Evolutionary conservation across 1,284 basidiomycete genomes (phyloP).

Genomic region (Sporisorium graminicola): DNA sequence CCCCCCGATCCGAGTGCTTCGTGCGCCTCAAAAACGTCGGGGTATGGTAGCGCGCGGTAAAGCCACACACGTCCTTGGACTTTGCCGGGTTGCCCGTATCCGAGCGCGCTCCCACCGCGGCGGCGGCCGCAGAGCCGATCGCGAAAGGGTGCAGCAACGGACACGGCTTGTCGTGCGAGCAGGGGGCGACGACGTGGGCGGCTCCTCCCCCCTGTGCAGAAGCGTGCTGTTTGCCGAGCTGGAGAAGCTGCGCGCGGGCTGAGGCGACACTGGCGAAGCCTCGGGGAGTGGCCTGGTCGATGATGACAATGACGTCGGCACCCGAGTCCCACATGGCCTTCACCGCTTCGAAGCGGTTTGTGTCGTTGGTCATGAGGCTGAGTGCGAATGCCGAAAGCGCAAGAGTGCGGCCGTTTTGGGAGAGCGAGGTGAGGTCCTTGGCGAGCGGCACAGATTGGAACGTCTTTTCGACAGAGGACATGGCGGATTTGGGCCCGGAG

Average conservation of each 20-base stretch:
- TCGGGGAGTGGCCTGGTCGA: constrained; percentile 83
- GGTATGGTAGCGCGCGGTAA: constrained; percentile 86
- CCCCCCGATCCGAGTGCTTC: constrained; percentile 84
- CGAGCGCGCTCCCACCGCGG: constrained; percentile 13
- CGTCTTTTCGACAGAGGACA: constrained; percentile 27
- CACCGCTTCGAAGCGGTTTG: constrained; percentile 78
- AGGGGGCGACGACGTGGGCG: constrained; percentile 81
- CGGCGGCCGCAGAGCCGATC: constrained; percentile 21
- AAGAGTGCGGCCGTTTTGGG: constrained; percentile 71
- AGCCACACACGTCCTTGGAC: constrained; percentile 78
- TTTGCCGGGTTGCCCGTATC: constrained; percentile 52
- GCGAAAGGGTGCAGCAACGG: constrained; percentile 74
- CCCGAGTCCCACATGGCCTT: constrained; percentile 90
- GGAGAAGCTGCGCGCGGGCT: constrained; percentile 83
- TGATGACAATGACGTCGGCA: constrained; percentile 76
- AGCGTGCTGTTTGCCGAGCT: constrained; percentile 72
- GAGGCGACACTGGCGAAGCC: constrained; percentile 87
- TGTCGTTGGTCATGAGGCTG: constrained; percentile 77
- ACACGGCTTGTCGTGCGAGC: constrained; percentile 90
- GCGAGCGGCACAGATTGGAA: constrained; percentile 42
- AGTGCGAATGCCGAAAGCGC: constrained; percentile 89
- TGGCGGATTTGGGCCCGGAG: constrained; percentile 32
- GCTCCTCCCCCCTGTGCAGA: too few relatives aligned
- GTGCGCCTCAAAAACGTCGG: constrained; percentile 87
- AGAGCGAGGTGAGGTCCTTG: constrained; percentile 17